Conservation (phyloP, 2,329 filamentous ascomycete species). For the Arthroderma sp. region DNA sequence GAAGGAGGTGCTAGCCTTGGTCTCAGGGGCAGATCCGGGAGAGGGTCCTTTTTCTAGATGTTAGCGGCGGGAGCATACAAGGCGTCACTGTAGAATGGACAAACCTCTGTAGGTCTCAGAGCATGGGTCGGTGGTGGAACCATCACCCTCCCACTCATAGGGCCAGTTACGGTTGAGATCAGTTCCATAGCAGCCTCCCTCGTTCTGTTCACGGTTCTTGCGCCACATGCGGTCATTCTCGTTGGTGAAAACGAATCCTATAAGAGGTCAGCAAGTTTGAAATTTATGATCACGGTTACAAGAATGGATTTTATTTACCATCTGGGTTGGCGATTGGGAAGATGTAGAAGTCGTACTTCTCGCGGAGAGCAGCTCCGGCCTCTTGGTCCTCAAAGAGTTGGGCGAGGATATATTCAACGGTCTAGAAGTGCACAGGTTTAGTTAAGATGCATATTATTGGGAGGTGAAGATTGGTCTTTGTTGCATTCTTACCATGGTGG, state of each 20-base stretch:
- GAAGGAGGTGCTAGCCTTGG: conserved; percentile 38
- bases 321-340: conserved; percentile 53
- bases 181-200: conserved; percentile 37
- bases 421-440: conserved; percentile 3
- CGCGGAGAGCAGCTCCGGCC: conserved; percentile 36
- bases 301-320: conserved; percentile 24
- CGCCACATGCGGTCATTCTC: conserved; percentile 51
- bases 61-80: background rate
- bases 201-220: conserved; percentile 43
- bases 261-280: background rate
- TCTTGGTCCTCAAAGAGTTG: conserved; percentile 35
- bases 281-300: background rate
- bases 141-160: conserved; percentile 38
- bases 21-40: conserved; percentile 42
- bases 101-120: conserved; percentile 36
- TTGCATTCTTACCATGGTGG: conserved; percentile 34
- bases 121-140: conserved; percentile 43
- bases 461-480: background rate
- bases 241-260: conserved; percentile 46
- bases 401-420: conserved; percentile 41
- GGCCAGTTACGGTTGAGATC: conserved; percentile 52
- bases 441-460: background rate
- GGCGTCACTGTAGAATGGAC: background rate
- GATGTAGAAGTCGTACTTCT: conserved; percentile 56
- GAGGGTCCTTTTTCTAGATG: conserved; percentile 23